Conservation (phyloP, 1,139 yeast genomes). For the Debaryomyces fabryi region DNA sequence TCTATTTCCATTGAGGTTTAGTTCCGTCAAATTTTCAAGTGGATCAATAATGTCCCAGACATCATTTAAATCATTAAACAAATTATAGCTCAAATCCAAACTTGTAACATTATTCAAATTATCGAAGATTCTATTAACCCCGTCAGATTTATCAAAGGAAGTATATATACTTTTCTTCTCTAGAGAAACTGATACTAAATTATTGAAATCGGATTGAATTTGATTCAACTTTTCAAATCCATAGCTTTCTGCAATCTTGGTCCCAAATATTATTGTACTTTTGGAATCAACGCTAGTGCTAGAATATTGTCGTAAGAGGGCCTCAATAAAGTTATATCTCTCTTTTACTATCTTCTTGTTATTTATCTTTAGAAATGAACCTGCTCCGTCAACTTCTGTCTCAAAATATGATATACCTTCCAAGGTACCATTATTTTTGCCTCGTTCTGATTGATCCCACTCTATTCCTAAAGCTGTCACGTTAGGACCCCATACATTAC, state of each 20-base stretch:
- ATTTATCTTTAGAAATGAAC: slow-evolving; percentile 65
- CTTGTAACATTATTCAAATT: slow-evolving; percentile 31
- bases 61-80: slow-evolving; percentile 45
- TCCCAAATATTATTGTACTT: slow-evolving; percentile 45
- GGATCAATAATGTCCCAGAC: slow-evolving; percentile 39
- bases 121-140: slow-evolving; percentile 12
- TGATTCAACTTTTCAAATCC: slow-evolving; percentile 64
- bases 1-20: slow-evolving; percentile 68
- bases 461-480: slow-evolving; percentile 70
- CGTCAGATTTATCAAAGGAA: slow-evolving; percentile 16
- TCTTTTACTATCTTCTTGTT: slow-evolving; percentile 30
- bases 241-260: slow-evolving; percentile 58
- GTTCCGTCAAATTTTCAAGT: slow-evolving; percentile 39
- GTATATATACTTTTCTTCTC: slow-evolving; percentile 36
- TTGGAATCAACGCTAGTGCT: slow-evolving; percentile 24
- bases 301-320: slow-evolving; percentile 50
- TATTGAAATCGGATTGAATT: slow-evolving; percentile 49
- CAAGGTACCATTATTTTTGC: slow-evolving; percentile 78
- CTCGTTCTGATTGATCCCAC: slow-evolving; percentile 75
- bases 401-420: slow-evolving; percentile 65
- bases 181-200: slow-evolving; percentile 53
- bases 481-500: slow-evolving; percentile 59
- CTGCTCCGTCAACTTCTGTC: slow-evolving; percentile 40
- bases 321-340: slow-evolving; percentile 44
- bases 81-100: slow-evolving; percentile 66